Base-by-base conservation (phyloP, 2,329 filamentous ascomycete species). In the Polychaeton citri region DNA sequence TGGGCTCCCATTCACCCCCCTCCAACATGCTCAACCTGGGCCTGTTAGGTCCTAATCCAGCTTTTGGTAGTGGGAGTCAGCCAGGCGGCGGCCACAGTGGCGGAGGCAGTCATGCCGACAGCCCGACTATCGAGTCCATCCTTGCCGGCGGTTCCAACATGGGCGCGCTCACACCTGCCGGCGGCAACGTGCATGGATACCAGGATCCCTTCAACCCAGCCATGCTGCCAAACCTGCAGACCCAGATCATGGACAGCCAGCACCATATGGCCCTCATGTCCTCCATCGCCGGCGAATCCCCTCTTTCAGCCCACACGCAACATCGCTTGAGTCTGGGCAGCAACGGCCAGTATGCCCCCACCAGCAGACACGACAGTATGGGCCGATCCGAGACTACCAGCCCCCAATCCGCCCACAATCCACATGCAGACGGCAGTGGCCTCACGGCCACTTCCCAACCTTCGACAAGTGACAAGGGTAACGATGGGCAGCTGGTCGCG, bases 251-350 rank as follows among this genome's bases (percentile, higher is more conserved):
- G 24, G 24, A 28, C 7, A 15, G 24, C 24, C 12, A 10, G 24
- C 24, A 28, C 12, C 24, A 15, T 28, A 15, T 28, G 12, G 24
- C 24, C 12, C 24, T 12, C 7, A 15, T 28, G 24, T 15, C 24
- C 15, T 10, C 12, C 24, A 28, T 28, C 12, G 12, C 24, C 7
- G 24, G 12, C 24, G 24, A 28, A 15, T 28, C 24, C 12, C 24
- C 24, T 3, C 5, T 28, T 5, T 15, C 7, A 15, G 7, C 24
- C 12, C 24, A 28, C 7, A 10, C 12, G 12, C 24, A 28, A 15
- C 24, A 56, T 33, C 44, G 52, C 13, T 43, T 51, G 34, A 55
- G 54, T 33, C 41, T 54, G 30, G 43, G 52, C 30, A 53, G 50
- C 37, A 51, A 48, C 33, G 48, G 42, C 7, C 44, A 43, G 3